Evolutionary conservation across 2,329 filamentous ascomycete genomes (phyloP).

Genomic region (Phyllosticta paracitricarpa): DNA sequence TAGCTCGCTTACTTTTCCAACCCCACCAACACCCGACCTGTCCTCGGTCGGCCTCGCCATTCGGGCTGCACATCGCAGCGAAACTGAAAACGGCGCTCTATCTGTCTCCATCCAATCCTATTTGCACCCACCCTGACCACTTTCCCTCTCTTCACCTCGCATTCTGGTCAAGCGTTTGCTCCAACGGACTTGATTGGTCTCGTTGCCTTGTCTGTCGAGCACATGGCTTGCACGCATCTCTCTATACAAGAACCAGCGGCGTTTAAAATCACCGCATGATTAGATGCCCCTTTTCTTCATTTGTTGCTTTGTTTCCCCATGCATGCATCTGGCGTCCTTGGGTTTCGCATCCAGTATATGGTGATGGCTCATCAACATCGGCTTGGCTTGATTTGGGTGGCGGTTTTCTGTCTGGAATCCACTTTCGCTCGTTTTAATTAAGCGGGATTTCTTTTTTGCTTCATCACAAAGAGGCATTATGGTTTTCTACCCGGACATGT

Average conservation of each 20-base stretch:
- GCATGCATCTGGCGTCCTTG: constrained; percentile 8
- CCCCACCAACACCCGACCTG: background rate
- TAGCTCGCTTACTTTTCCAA: background rate
- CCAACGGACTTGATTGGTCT: background rate
- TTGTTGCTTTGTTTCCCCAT: background rate
- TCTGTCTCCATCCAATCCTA: background rate
- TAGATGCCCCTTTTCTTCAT: background rate
- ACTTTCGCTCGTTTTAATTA: background rate
- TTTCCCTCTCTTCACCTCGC: background rate
- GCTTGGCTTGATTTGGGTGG: background rate
- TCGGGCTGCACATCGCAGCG: background rate
- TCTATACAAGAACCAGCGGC: background rate
- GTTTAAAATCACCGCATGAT: background rate
- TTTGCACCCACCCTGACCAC: background rate
- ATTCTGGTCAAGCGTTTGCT: background rate
- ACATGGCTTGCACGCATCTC: background rate
- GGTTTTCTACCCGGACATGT: background rate
- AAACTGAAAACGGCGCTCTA: background rate
- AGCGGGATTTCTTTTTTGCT: background rate
- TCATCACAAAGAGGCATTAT: background rate
- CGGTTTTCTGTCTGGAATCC: background rate
- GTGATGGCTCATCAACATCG: background rate
- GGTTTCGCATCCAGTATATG: background rate
- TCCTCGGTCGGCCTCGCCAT: background rate
- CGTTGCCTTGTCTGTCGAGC: background rate